Base-by-base conservation (phyloP, 441 rosid genomes). In the Manihot esculenta region DNA sequence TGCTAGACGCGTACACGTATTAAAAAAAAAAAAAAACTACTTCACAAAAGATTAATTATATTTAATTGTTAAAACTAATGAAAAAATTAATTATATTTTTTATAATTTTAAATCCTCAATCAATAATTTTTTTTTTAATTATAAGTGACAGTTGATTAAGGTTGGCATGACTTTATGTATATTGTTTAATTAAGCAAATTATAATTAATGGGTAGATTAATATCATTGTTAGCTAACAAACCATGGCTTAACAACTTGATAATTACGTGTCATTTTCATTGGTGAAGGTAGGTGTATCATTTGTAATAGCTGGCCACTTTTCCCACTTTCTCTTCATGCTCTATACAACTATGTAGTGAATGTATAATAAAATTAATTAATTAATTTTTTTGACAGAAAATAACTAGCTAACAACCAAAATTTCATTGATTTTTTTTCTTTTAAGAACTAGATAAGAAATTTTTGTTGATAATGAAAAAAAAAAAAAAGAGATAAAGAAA, bases 241-340 rank as follows among this genome's bases (percentile, higher is more conserved):
- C 23, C 45, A 15, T 33, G 45, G 51, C 48, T 67, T 44, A 72
- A 61, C 65, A 74, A 72, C 74, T 53, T 64, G n/a, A 17, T 62
- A n/a, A 57, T 61, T 50, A 48, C 49, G 54, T 33, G 21, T 14
- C 3, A 20, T 14, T 41, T 41, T 27, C 24, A 24, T 64, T 47
- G 69, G 57, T 71, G 69, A 49, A 33, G 54, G 49, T 30, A 48
- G 68, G 57, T 51, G 44, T 27, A 49, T 50, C 58, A 12, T 5
- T 35, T 53, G 45, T 7, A 50, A 18, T 51, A 35, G 30, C 6
- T 51, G 48, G 20, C 27, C 33, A n/a, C 2, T 30, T 51, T 33
- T 50, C 26, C 27, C 10, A 65, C 7, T 47, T 42, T 14, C 3
- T 57, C n/a, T 38, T 18, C 9, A 35, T 61, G 24, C 42, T 62